Percentiles rank a stretch among this genome's conserved stretches.
These are phyloP conservation scores for Fusarium sororula DNA, from an alignment of 2,329 filamentous ascomycete genomes.

Conservation along the genomic window DNA sequence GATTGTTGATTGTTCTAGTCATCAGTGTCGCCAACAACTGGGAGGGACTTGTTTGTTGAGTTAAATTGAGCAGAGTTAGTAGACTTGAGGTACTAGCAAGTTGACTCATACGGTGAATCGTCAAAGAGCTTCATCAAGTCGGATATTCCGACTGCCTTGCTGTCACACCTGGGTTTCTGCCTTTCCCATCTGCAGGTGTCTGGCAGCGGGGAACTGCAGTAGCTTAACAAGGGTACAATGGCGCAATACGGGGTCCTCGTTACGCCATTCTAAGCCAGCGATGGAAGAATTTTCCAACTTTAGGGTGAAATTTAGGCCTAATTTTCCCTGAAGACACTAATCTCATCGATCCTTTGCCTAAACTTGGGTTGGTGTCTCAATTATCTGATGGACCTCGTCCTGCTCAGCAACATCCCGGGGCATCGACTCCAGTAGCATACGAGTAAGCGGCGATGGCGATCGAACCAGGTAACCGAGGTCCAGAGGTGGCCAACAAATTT, in stretches of 20 bases:
- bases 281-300: background rate
- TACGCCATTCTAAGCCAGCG: slow-evolving; percentile 20
- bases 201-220: background rate
- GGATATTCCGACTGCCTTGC: background rate
- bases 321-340: background rate
- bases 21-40: background rate
- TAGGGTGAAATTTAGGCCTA: background rate
- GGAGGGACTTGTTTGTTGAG: background rate
- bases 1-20: background rate
- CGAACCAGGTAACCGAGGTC: slow-evolving; percentile 40
- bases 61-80: background rate
- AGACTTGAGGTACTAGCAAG: background rate
- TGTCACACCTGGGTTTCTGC: background rate
- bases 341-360: background rate
- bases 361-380: background rate
- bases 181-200: background rate
- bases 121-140: background rate
- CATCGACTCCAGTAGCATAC: slow-evolving; percentile 41
- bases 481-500: slow-evolving; percentile 40
- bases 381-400: slow-evolving; percentile 13
- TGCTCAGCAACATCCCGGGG: slow-evolving; percentile 32
- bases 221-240: slow-evolving; percentile 18
- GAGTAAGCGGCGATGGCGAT: slow-evolving; percentile 40
- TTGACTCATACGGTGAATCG: background rate
- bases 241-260: slow-evolving; percentile 23